phyloP scores from a whole-genome alignment of 495 filamentous ascomycete species.

The Lasiosphaeris hirsuta region DNA sequence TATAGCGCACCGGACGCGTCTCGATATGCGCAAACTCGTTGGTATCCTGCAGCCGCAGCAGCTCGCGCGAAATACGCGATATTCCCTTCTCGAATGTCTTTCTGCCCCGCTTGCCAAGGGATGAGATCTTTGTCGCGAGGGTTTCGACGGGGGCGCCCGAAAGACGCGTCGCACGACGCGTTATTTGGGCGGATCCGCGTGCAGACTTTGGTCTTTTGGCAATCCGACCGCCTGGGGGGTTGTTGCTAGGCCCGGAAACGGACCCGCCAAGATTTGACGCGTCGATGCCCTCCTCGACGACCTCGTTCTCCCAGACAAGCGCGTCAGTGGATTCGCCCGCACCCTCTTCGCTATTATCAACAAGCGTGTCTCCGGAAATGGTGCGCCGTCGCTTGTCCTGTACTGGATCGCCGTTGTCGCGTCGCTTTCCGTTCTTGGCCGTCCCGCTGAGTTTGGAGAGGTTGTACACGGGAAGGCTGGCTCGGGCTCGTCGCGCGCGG shows the following conservation, averaged over 20 bases:
- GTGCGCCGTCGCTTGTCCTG: slow-evolving; percentile 39
- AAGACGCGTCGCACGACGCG: slow-evolving; percentile 36
- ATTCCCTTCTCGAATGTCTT: slow-evolving; percentile 41
- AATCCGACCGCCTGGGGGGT: slow-evolving; percentile 29
- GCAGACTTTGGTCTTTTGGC: slow-evolving; percentile 31
- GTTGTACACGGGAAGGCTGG: slow-evolving; percentile 53
- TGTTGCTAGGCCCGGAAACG: slow-evolving; percentile 20
- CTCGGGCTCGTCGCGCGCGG: slow-evolving; percentile 45
- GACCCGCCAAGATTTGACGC: slow-evolving; percentile 13
- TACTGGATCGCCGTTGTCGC: slow-evolving; percentile 37
- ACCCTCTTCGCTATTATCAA: slow-evolving; percentile 17
- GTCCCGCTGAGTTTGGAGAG: slow-evolving; percentile 50
- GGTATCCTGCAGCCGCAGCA: slow-evolving; percentile 49
- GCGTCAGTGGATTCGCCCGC: slow-evolving; percentile 12
- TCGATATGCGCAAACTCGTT: slow-evolving; percentile 54
- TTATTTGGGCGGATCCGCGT: slow-evolving; percentile 30
- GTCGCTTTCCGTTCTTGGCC: slow-evolving; percentile 39
- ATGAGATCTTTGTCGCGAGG: slow-evolving; percentile 41
- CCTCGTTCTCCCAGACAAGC: slow-evolving; percentile 27
- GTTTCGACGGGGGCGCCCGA: slow-evolving; percentile 47
- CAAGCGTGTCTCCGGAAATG: slow-evolving; percentile 36
- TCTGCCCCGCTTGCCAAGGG: slow-evolving; percentile 43
- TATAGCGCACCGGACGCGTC: slow-evolving; percentile 43
- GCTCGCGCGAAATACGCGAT: slow-evolving; percentile 42
- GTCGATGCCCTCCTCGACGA: slow-evolving; percentile 19